Evolutionary conservation across 2,329 filamentous ascomycete genomes (phyloP).

Genomic region (Penicillium sp.): DNA sequence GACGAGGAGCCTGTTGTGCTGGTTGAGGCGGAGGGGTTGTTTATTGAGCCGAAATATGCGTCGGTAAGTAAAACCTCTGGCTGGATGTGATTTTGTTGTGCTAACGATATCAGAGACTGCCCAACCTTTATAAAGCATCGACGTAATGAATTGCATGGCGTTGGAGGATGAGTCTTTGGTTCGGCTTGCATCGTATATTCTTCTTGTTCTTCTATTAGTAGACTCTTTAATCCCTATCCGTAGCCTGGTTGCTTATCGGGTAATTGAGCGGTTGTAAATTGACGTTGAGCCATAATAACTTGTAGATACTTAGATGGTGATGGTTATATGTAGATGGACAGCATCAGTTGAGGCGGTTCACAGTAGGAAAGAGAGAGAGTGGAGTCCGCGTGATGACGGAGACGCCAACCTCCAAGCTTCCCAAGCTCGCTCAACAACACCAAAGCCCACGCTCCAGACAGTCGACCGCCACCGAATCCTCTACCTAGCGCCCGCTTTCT

Average conservation of each 20-base stretch:
- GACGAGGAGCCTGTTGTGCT: constrained; percentile 63
- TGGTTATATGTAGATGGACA: too few species aligned
- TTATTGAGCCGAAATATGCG: constrained; percentile 82
- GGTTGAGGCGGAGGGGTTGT: constrained; percentile 80
- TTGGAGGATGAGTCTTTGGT: not conserved
- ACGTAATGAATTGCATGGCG: not conserved
- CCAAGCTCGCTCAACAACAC: constrained; percentile 7
- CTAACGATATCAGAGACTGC: constrained; percentile 9
- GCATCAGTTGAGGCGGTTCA: too few species aligned
- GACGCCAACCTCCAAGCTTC: constrained; percentile 7
- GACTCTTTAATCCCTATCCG: not conserved
- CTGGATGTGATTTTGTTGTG: not conserved
- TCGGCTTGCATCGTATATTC: not conserved
- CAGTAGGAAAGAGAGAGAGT: too few species aligned
- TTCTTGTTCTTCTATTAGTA: not conserved
- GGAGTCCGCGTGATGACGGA: constrained; percentile 9
- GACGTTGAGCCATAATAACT: too few species aligned
- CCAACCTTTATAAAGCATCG: constrained; percentile 21
- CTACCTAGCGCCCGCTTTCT: constrained; percentile 21
- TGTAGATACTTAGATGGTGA: too few species aligned
- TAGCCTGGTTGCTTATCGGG: too few species aligned
- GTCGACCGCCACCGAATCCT: not conserved
- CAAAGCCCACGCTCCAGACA: constrained; percentile 5
- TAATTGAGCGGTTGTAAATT: too few species aligned
- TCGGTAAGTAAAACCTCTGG: constrained; percentile 54